Conservation (phyloP, 2,329 filamentous ascomycete species). For the Colletotrichum viniferum region DNA sequence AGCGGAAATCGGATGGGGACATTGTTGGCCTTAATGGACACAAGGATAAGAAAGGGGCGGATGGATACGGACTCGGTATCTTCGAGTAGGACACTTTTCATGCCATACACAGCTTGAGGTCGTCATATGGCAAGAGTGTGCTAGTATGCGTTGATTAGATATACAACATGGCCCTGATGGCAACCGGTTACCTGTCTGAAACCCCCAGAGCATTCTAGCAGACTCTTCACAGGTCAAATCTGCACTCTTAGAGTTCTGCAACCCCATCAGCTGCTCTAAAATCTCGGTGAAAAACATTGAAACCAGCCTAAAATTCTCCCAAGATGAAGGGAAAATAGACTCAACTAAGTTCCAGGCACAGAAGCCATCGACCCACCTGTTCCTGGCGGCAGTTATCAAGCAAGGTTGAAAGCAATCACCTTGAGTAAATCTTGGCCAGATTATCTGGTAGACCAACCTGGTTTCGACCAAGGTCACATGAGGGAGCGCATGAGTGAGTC, state of each 20-base stretch:
- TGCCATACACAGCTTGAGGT: background rate
- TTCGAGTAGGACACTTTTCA: background rate
- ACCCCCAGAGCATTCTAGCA: background rate
- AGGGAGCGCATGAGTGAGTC: background rate
- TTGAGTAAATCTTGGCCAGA: background rate
- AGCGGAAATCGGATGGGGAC: background rate
- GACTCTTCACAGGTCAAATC: background rate
- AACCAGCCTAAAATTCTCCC: no score
- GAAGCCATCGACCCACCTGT: background rate
- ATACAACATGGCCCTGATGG: background rate
- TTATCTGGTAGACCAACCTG: background rate
- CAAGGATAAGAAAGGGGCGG: background rate
- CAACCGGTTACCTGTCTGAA: background rate
- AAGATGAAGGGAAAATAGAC: background rate
- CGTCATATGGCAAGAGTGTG: background rate
- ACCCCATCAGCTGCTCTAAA: background rate
- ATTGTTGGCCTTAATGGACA: background rate
- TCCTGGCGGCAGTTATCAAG: background rate
- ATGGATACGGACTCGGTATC: background rate
- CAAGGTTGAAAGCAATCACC: background rate
- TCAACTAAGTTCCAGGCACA: background rate
- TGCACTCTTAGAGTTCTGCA: fast-evolving
- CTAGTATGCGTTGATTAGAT: background rate
- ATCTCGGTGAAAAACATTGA: background rate
- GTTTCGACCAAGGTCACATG: background rate